Percentiles rank a stretch among this genome's conserved stretches.
phyloP scores from a whole-genome alignment of 1,139 yeast species.

The Taphrina betulina region DNA sequence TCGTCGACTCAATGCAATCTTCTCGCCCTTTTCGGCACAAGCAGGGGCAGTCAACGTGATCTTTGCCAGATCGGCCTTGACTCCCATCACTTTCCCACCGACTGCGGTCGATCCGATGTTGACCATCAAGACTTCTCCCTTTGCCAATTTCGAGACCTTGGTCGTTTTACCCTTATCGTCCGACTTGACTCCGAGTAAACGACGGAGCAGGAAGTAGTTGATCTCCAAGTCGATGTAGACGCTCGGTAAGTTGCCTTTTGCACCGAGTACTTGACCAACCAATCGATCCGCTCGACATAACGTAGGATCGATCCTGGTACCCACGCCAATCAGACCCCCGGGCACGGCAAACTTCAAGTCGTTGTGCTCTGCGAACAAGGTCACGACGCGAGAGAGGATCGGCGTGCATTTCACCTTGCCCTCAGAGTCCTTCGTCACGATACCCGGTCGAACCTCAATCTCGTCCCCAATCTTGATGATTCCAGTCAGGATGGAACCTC shows the following conservation, averaged over 20 bases:
- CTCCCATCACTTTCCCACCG: conserved; percentile 98
- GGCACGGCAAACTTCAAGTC: conserved; percentile 98
- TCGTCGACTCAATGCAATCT: conserved; percentile 98
- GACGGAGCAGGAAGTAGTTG: conserved; percentile 92
- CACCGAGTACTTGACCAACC: conserved; percentile 98
- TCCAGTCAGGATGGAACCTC: conserved; percentile 97
- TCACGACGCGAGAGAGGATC: conserved; percentile 87
- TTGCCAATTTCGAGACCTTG: conserved; percentile 89
- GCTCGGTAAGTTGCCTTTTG: conserved; percentile 91
- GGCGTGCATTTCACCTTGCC: conserved; percentile 92
- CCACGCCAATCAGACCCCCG: conserved; percentile 99
- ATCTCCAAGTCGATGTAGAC: conserved; percentile 96
- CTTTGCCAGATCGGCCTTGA: conserved; percentile 99
- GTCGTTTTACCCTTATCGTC: conserved; percentile 97
- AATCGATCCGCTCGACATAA: conserved; percentile 98
- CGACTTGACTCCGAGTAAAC: conserved; percentile 96
- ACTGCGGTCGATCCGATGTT: conserved; percentile 99
- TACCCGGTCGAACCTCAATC: conserved; percentile 98
- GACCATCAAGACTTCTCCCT: conserved; percentile 96
- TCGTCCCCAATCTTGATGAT: conserved; percentile 96
- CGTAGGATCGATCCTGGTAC: conserved; percentile 98
- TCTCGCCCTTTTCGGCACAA: conserved; percentile 96
- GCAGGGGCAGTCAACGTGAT: conserved; percentile 96
- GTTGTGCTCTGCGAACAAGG: conserved; percentile 95
- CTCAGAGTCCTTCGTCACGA: conserved; percentile 86